A percentile compares a stretch with the other conserved stretches of the same genome.
Evolutionary conservation across 176 grass and related monocot genomes (phyloP).

Genomic region (Poa pratensis): DNA sequence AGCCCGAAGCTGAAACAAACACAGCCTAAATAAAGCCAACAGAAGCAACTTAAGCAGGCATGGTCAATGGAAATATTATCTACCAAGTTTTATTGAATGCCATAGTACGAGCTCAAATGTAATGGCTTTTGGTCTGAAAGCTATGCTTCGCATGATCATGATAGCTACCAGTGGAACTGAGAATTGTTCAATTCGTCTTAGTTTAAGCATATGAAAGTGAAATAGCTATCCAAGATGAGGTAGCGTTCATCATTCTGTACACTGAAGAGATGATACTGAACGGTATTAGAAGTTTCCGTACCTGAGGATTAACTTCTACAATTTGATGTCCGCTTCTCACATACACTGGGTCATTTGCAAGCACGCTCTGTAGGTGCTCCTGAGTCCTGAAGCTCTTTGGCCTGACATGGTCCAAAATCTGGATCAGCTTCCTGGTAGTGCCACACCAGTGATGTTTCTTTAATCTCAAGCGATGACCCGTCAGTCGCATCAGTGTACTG

Average conservation of each 20-base stretch:
- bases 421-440: conserved; percentile 65
- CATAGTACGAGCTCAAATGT: conserved; percentile 39
- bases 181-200: conserved; percentile 19
- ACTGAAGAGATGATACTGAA: conserved; percentile 8
- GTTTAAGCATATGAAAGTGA: conserved; percentile 29
- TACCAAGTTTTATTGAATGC: neutral
- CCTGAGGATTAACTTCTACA: conserved; percentile 67
- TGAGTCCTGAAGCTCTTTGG: conserved; percentile 65
- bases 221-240: neutral
- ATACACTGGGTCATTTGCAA: conserved; percentile 60
- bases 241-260: neutral
- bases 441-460: conserved; percentile 75
- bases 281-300: conserved; percentile 33
- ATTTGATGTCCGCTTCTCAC: conserved; percentile 68
- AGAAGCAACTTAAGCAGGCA: conserved; percentile 16
- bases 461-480: conserved; percentile 56
- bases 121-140: conserved; percentile 51
- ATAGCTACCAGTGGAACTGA: conserved; percentile 37
- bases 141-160: conserved; percentile 43
- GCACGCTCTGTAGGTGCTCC: conserved; percentile 57
- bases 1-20: too few species aligned
- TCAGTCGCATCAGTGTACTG: conserved; percentile 58
- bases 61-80: conserved; percentile 20
- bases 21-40: neutral
- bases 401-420: conserved; percentile 67